Evolutionary conservation across 2,329 filamentous ascomycete genomes (phyloP).

Genomic region (Fusarium paranaense): DNA sequence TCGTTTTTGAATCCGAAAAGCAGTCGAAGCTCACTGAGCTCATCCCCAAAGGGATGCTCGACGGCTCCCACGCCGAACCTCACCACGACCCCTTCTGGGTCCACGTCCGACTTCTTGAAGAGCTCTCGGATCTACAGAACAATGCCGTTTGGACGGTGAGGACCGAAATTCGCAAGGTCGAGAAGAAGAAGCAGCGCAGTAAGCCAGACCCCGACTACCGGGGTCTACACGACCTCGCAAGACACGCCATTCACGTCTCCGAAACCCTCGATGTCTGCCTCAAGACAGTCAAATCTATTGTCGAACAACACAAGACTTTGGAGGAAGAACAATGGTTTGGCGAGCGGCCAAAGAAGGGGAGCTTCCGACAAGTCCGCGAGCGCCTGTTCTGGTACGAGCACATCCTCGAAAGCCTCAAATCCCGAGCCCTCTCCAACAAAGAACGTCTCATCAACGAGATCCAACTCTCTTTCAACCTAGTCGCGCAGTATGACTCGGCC

Average conservation of each 20-base stretch:
- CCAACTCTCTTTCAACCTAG: conserved; percentile 61
- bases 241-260: conserved; percentile 58
- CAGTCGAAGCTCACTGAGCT: neutral
- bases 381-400: conserved; percentile 49
- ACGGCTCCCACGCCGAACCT: neutral
- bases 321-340: neutral
- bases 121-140: neutral
- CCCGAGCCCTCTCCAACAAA: conserved; percentile 53
- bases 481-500: conserved; percentile 55
- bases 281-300: conserved; percentile 48
- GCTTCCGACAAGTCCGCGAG: conserved; percentile 41
- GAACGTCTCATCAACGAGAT: conserved; percentile 66
- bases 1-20: conserved; percentile 16
- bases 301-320: conserved; percentile 45
- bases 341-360: neutral
- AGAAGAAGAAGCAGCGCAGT: conserved; percentile 34
- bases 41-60: neutral
- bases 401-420: conserved; percentile 49
- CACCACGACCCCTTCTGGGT: conserved; percentile 31
- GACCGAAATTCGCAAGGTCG: conserved; percentile 48
- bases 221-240: conserved; percentile 54
- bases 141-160: conserved; percentile 55
- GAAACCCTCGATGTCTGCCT: conserved; percentile 55
- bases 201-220: conserved; percentile 50
- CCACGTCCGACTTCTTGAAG: conserved; percentile 9